Percentiles rank a stretch among this genome's conserved stretches.
phyloP scores from a whole-genome alignment of 148 eudicot genomes.

The Gaultheria prostrata region DNA sequence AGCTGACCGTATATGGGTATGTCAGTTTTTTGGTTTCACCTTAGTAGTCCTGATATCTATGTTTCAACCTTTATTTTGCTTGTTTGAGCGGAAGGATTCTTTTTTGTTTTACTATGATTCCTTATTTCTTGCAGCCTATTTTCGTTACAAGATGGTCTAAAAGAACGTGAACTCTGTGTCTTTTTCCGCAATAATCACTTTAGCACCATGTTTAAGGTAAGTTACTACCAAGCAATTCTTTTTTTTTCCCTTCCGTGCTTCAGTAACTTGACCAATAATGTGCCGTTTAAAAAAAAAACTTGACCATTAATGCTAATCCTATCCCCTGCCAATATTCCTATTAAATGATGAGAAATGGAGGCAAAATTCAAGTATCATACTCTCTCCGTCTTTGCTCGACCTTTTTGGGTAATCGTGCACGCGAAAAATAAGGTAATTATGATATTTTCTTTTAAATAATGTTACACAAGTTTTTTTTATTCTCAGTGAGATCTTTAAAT shows the following conservation, averaged over 20 bases:
- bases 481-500: no score
- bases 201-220: constrained; percentile 95
- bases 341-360: neutral
- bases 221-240: neutral
- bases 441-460: no score
- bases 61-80: constrained; percentile 10
- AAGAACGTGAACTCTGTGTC: constrained; percentile 87
- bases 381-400: neutral
- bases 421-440: no score
- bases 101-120: constrained; percentile 4
- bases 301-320: neutral
- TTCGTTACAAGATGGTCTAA: constrained; percentile 70
- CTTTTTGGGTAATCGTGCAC: no score
- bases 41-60: neutral
- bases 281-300: neutral
- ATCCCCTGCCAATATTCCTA: neutral
- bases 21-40: constrained; percentile 2
- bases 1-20: constrained; percentile 86
- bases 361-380: neutral
- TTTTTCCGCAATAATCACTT: constrained; percentile 98
- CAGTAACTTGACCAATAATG: neutral
- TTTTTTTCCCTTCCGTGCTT: neutral
- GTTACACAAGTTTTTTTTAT: no score
- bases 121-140: constrained; percentile 57
- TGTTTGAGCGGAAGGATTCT: neutral